Conservation (phyloP, 2,329 filamentous ascomycete genomes). For the Dothistroma pini region DNA sequence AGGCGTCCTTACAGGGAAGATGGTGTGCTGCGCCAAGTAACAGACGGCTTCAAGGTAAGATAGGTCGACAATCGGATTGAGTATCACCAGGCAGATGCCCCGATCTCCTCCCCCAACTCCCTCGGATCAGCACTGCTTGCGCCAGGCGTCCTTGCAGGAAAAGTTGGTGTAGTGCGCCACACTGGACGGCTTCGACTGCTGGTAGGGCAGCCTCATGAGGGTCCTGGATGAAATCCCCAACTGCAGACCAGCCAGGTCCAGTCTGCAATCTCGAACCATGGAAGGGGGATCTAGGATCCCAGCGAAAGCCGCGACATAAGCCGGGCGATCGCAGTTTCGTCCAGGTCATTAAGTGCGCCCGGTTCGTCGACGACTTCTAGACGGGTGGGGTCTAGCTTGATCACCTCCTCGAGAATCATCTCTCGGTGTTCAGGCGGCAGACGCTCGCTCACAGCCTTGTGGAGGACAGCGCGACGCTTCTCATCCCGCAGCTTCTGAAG, state of each 20-base stretch:
- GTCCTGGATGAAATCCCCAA: neutral
- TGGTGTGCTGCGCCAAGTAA: neutral
- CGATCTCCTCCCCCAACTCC: neutral
- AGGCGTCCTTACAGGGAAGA: neutral
- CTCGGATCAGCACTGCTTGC: neutral
- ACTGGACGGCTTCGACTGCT: slow-evolving; percentile 1
- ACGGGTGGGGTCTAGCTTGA: neutral
- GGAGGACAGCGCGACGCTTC: neutral
- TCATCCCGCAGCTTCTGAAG: neutral
- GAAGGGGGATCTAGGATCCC: neutral
- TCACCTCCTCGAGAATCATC: neutral
- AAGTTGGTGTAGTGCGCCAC: neutral
- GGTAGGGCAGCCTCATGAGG: neutral
- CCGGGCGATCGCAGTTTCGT: neutral
- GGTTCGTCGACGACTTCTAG: neutral
- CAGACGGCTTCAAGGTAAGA: neutral
- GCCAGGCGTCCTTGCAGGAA: neutral
- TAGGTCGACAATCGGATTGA: neutral
- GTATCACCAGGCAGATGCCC: neutral
- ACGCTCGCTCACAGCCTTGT: neutral
- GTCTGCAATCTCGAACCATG: neutral
- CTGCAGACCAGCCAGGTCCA: slow-evolving; percentile 1
- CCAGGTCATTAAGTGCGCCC: neutral
- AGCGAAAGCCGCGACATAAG: neutral
- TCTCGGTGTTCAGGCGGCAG: neutral